phyloP scores from a whole-genome alignment of 768 basidiomycete genomes.

The Ramaria sp. region DNA sequence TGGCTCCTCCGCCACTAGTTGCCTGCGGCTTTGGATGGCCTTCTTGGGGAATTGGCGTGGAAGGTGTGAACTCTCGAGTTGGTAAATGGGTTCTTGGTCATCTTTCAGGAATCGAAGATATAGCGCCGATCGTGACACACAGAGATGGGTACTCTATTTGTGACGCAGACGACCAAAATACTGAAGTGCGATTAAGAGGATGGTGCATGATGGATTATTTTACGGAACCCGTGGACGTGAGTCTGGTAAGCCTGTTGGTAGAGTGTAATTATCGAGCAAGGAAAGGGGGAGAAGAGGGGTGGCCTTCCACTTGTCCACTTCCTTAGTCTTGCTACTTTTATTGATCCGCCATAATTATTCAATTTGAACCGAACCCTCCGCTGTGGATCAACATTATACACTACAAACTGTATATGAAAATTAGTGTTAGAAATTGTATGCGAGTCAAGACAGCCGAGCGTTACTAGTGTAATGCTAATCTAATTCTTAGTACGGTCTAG shows the following conservation, averaged over 20 bases:
- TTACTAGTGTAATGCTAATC: too few relatives aligned
- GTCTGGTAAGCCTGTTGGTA: conserved; percentile 53
- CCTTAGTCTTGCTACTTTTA: too few relatives aligned
- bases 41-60: conserved; percentile 61
- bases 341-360: too few relatives aligned
- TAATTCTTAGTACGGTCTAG: too few relatives aligned
- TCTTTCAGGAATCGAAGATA: conserved; percentile 20
- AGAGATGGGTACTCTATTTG: conserved; percentile 1
- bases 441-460: too few relatives aligned
- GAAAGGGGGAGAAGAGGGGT: conserved; percentile 11
- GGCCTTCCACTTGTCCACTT: not conserved
- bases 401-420: too few relatives aligned
- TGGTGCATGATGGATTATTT: conserved; percentile 75
- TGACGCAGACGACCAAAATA: conserved; percentile 9
- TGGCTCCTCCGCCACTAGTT: conserved; percentile 66
- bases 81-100: conserved; percentile 58
- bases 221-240: conserved; percentile 39
- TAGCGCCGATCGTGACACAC: not conserved
- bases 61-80: conserved; percentile 75
- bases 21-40: conserved; percentile 85
- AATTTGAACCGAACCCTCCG: too few relatives aligned
- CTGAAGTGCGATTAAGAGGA: conserved; percentile 45
- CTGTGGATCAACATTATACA: too few relatives aligned
- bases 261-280: conserved; percentile 66
- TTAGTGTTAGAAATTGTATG: too few relatives aligned